These are phyloP conservation scores for Fusarium xyrophilum DNA, from an alignment of 2,329 filamentous ascomycete species.

Conservation along the genomic window DNA sequence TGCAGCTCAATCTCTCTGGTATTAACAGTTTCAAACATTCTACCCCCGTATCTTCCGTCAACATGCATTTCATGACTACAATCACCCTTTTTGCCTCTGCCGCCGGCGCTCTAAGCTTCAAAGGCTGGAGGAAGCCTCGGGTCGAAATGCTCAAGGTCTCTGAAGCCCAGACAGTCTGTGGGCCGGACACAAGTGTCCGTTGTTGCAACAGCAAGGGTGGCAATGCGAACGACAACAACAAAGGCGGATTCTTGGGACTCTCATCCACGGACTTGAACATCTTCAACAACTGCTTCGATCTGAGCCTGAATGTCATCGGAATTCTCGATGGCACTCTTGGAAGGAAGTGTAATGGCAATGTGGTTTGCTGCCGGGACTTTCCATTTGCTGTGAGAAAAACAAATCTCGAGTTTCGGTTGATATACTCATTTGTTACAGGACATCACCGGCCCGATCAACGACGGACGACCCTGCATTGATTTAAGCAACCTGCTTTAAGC, in stretches of 20 bases:
- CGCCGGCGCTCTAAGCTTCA: neutral
- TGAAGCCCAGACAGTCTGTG: neutral
- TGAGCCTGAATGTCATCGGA: neutral
- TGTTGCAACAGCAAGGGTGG: neutral
- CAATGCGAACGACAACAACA: neutral
- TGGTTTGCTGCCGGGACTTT: neutral
- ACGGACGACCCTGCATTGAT: neutral
- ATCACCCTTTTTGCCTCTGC: neutral
- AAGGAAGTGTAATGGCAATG: neutral
- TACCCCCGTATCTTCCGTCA: rapidly evolving
- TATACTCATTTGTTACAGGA: neutral
- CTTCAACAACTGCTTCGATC: neutral
- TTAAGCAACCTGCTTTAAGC: neutral
- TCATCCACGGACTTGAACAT: neutral
- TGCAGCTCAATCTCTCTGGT: neutral
- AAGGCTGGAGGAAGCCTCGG: neutral
- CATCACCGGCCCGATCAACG: neutral
- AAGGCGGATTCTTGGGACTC: neutral
- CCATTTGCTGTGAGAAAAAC: neutral
- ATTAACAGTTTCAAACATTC: neutral
- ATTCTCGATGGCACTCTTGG: neutral
- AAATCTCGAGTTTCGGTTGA: neutral
- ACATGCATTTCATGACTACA: neutral
- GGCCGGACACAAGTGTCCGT: neutral
- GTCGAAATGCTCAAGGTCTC: neutral